Base-by-base conservation (phyloP, 805 yeast species). In the Nakazawaea sp. region DNA sequence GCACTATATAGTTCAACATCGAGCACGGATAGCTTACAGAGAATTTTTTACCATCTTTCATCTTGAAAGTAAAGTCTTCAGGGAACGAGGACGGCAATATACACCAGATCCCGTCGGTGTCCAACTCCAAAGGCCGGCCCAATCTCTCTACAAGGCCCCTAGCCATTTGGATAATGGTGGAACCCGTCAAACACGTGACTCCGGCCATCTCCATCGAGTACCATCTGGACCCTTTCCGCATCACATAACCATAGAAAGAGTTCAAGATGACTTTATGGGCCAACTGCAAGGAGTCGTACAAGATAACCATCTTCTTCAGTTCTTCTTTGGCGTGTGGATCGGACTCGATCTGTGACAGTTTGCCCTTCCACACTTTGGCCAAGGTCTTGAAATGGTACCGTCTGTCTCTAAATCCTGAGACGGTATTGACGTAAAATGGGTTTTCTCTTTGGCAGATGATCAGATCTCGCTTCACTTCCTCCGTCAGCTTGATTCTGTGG, bases 201-300 rank as follows among this genome's bases (percentile, higher is more conserved):
- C 99, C 99, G 0, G 98, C 99, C 98, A 94, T 92, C 58, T 92
- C 98, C 92, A 92, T 88, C 0, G 98, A 92, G 52, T 89, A 92
- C 99, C 99, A 92, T 43, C 99, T 72, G 0, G 98, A 92, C 27
- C 98, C 99, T 52, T 92, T 92, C 60, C 99, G 75, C 98, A 92
- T 92, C 11, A 92, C 98, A 52, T 92, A 92, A 34, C 99, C 99
- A 51, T 92, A 92, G 55, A 92, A 92, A 0, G 97, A 90, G 53
- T 92, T 92, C 51, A 92, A 69, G 61, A 92, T 92, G 53, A 90
- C 97, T 53, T 92, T 92, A 58, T 92, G 97, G 0, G 98, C 98
- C 46, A 92, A 69, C 61, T 92, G 99, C 49, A 92, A 65, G 2
- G 98, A 90, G 54, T 92, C 98, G 56, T 89, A 92, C 34, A 92